Evolutionary conservation across 1,284 basidiomycete species (phyloP).

Genomic region (Apiotrichum akiyoshidainum): DNA sequence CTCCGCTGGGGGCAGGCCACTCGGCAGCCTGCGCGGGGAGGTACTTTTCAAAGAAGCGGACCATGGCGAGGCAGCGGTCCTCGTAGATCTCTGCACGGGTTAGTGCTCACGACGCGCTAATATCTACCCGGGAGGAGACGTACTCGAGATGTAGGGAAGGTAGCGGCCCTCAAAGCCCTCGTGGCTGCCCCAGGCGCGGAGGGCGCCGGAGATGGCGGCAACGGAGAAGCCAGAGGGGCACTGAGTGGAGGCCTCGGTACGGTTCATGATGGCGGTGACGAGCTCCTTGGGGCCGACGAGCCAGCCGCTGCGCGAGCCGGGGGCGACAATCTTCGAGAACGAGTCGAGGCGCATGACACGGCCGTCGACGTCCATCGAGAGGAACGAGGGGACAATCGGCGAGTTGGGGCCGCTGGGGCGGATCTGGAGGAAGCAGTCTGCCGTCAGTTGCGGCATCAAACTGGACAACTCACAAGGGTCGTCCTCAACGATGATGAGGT

Average conservation of each 20-base stretch:
- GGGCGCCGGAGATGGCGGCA: constrained; percentile 34
- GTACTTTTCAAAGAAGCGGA: constrained; percentile 30
- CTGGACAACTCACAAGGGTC: constrained; percentile 55
- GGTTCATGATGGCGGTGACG: constrained; percentile 35
- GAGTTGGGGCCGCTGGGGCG: constrained; percentile 48
- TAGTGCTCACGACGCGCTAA: background rate
- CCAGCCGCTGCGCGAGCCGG: constrained; percentile 70
- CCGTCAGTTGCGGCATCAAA: constrained; percentile 44
- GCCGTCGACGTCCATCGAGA: constrained; percentile 66
- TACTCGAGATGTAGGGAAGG: constrained; percentile 36
- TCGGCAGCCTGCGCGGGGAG: constrained; percentile 26
- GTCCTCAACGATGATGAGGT: constrained; percentile 68
- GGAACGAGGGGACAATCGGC: constrained; percentile 32
- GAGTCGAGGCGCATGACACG: constrained; percentile 73
- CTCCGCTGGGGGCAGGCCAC: constrained; percentile 28
- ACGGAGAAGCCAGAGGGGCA: constrained; percentile 42
- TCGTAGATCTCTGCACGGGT: constrained; percentile 22
- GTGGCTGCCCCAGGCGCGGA: constrained; percentile 41
- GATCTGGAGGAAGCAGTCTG: constrained; percentile 35
- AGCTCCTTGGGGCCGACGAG: constrained; percentile 55
- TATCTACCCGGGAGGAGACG: background rate
- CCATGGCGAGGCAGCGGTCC: constrained; percentile 32
- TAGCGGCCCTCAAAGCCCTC: constrained; percentile 42
- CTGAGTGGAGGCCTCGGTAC: constrained; percentile 39
- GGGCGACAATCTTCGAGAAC: constrained; percentile 77